Evolutionary conservation across 345 rosid genomes (phyloP), one percentile per base, ranked within the genome.

Genomic region (Sonneratia caseolaris): DNA sequence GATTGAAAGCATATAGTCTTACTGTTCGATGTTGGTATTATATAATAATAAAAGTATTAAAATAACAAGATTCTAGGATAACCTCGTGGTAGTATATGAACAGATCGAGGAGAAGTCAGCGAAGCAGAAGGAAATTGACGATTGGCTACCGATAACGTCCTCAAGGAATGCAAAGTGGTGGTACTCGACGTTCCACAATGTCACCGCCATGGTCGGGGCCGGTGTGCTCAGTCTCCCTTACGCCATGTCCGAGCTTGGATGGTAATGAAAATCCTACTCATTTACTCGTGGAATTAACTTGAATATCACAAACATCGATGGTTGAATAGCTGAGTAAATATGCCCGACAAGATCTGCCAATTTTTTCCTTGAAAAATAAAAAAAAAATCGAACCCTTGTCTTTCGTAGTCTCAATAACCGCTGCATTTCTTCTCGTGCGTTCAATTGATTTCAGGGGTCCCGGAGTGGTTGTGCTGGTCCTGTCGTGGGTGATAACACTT

Each of bases 101-200:
- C 71, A 77, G 77, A 3, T 37, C n/a, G 76, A 77, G 51, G 66
- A 73, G 40, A 22, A 64, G 48, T 15, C 47, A 4, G 79, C 45
- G 21, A 82, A 76, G 81, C 86, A 89, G 80, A 87, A 89, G 79
- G 83, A 76, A 37, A 84, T 84, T 64, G 91, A 89, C 19, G 84
- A 73, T 36, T 89, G 95, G 91, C 84, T 89, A 70, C 91, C 91
- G 16, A 89, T 89, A 65, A 89, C 95, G 56, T 84, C 91, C 49
- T 89, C 91, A 2, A 80, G 95, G 80, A 87, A 87, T 49, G 95
- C 92, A 2, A 89, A 81, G 70, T 89, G 96, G 96, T 87, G 92
- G 96, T 88, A 84, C 77, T 74, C 96, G 21, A 85, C 96, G 61
- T 89, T 89, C 75, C 96, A 89, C 92, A 87, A 89, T 76, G 89